A percentile compares a stretch with the other conserved stretches of the same genome.
These are phyloP conservation scores for Glutinoglossum americanum DNA, from an alignment of 495 filamentous ascomycete genomes.

Conservation along the genomic window DNA sequence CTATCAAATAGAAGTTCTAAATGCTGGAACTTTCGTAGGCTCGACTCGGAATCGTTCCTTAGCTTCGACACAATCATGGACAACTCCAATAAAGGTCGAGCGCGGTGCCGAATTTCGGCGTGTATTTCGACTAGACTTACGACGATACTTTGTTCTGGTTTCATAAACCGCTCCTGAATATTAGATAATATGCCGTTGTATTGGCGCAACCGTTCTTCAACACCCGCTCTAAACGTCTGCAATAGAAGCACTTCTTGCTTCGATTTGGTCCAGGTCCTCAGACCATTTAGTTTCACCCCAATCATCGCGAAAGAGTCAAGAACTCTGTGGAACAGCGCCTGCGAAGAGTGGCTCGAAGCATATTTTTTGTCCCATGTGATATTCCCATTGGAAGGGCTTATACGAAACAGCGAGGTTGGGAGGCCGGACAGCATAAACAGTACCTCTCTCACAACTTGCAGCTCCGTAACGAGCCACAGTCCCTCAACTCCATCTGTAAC, in stretches of 20 bases:
- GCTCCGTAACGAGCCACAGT: conserved; percentile 35
- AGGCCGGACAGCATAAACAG: conserved; percentile 72
- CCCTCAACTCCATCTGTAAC: conserved; percentile 10
- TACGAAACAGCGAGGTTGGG: conserved; percentile 45
- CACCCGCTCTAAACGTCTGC: conserved; percentile 31
- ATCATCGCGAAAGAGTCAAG: conserved; percentile 23
- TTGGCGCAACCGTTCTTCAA: conserved; percentile 20
- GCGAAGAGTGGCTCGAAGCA: conserved; percentile 20
- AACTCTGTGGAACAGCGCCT: conserved; percentile 18
- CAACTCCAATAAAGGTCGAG: conserved; percentile 33
- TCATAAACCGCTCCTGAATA: conserved; percentile 23
- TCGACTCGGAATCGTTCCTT: conserved; percentile 8
- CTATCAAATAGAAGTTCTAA: conserved; percentile 56
- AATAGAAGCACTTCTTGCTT: conserved; percentile 25
- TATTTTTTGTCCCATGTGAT: conserved; percentile 20
- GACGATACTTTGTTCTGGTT: conserved; percentile 13
- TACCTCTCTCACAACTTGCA: conserved; percentile 53
- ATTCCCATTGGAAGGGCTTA: conserved; percentile 25
- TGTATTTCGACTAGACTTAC: conserved; percentile 40
- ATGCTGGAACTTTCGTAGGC: conserved; percentile 26
- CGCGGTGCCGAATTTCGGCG: conserved; percentile 30
- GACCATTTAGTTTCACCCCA: conserved; percentile 22
- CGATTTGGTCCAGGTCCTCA: conserved; percentile 24
- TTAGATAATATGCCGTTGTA: conserved; percentile 25
- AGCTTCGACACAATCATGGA: conserved; percentile 21